Conservation (phyloP, 108 stramenopile species). For the Cyclostephanos tholiformis region DNA sequence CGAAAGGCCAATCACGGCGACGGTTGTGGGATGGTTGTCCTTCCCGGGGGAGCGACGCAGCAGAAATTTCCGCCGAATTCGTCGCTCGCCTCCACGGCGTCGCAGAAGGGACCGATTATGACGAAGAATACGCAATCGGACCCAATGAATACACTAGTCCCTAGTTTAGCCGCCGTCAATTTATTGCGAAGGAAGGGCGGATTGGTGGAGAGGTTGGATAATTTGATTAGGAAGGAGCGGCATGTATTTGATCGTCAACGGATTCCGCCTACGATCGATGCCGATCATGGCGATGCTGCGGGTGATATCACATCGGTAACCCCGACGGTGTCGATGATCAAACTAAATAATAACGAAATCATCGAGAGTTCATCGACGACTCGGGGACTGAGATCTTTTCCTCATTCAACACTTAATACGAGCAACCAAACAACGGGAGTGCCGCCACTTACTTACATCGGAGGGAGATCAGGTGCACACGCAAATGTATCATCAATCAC, state of each 20-base stretch:
- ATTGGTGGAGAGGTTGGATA: constrained; percentile 3
- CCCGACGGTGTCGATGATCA: not conserved
- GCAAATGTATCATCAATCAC: not conserved
- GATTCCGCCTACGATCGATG: not conserved
- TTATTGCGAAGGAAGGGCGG: constrained; percentile 3
- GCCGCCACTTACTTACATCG: not conserved
- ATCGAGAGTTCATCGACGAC: not conserved
- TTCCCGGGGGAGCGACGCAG: not conserved
- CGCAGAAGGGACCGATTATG: not conserved
- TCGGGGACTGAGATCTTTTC: too few relatives aligned
- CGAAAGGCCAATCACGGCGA: not conserved
- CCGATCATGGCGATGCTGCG: not conserved
- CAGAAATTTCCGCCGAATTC: not conserved
- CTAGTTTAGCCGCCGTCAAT: constrained; percentile 12
- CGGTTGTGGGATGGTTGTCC: not conserved
- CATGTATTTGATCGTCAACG: not conserved
- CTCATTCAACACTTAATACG: not conserved
- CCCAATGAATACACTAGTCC: not conserved
- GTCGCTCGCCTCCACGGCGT: not conserved
- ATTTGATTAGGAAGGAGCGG: constrained; percentile 2
- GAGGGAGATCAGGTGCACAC: not conserved
- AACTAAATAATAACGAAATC: not conserved
- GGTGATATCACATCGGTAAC: not conserved
- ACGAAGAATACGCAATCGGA: not conserved
- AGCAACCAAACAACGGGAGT: not conserved